phyloP scores from a whole-genome alignment of 805 yeast species.

The Schizosaccharomyces lindneri region DNA sequence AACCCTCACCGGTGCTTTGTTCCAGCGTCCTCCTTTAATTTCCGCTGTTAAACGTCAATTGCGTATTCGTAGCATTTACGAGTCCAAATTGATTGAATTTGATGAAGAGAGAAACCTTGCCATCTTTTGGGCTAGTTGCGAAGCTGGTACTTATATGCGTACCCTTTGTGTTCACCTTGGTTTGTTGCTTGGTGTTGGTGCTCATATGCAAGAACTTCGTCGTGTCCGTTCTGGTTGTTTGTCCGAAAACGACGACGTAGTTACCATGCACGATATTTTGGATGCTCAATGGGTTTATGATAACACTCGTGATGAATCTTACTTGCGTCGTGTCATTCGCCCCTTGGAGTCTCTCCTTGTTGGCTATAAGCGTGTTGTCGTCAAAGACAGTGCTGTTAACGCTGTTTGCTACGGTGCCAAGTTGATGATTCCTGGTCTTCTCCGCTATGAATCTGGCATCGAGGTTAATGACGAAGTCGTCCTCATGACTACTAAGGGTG shows the following conservation, averaged over 20 bases:
- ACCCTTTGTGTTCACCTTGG: conserved; percentile 96
- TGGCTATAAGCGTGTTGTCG: conserved; percentile 93
- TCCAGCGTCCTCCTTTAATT: conserved; percentile 97
- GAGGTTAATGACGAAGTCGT: conserved; percentile 95
- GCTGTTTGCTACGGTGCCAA: conserved; percentile 98
- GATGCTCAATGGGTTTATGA: conserved; percentile 97
- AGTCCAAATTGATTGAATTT: conserved; percentile 82
- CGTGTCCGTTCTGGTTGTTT: conserved; percentile 96
- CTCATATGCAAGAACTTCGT: conserved; percentile 98
- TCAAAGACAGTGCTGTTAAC: conserved; percentile 82
- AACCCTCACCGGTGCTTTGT: conserved; percentile 90
- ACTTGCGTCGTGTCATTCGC: conserved; percentile 75
- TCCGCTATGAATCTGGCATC: conserved; percentile 92
- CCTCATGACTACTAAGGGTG: conserved; percentile 95
- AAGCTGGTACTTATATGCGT: conserved; percentile 99
- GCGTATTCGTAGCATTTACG: conserved; percentile 93
- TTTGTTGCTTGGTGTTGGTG: conserved; percentile 95
- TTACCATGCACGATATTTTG: conserved; percentile 86
- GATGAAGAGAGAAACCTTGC: conserved; percentile 91
- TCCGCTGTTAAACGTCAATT: conserved; percentile 97
- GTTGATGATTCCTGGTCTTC: conserved; percentile 92
- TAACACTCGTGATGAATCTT: conserved; percentile 89
- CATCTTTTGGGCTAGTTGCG: conserved; percentile 99
- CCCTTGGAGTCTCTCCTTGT: conserved; percentile 83
- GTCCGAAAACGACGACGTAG: conserved; percentile 71